Evolutionary conservation across 495 filamentous ascomycete species (phyloP), one percentile per base, ranked within the genome.

Genomic region (Neurospora sp.): DNA sequence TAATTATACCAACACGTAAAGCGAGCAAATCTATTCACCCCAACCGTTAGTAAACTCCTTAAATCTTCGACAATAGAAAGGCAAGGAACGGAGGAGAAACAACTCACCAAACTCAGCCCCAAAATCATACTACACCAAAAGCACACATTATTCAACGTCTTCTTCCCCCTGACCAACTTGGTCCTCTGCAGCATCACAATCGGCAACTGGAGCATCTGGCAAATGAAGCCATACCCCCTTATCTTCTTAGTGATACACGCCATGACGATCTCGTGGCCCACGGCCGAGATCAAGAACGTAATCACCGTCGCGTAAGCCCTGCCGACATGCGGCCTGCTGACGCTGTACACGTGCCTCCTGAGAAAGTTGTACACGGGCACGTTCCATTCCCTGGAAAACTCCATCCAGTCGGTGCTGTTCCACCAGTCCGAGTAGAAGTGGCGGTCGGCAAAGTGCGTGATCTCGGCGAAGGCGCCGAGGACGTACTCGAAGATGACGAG

Each of bases 361-460:
- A 99, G 90, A 85, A 98, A 99, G 79, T 94, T 91, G 84, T 99
- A 96, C n/a, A 99, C 96, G 68, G 96, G 96, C 59, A 97, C 90
- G 79, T 99, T 99, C 96, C 96, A 99, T 84, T 98, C 94, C 71
- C 96, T 88, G 22, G 91, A 94, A 82, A 99, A 99, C 81, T 99
- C 96, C 73, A 99, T 90, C 94, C 94, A 93, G 84, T 93, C 90
- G 72, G 89, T 90, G 71, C 84, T 87, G 82, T 93, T 93, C 94
- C 95, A 98, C 95, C 95, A 98, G 85, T 98, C 95, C 37, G 91
- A 91, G 82, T 98, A 98, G 82, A 98, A 98, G 80, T 96, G 94
- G 11, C 95, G 89, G 81, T 98, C 95, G 27, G 92, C 95, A 76
- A 98, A 98, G 71, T 92, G 89, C 22, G 96, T 98, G 73, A 98